Conservation (phyloP, 176 grass and related monocot species). For the Oryza meridionalis region DNA sequence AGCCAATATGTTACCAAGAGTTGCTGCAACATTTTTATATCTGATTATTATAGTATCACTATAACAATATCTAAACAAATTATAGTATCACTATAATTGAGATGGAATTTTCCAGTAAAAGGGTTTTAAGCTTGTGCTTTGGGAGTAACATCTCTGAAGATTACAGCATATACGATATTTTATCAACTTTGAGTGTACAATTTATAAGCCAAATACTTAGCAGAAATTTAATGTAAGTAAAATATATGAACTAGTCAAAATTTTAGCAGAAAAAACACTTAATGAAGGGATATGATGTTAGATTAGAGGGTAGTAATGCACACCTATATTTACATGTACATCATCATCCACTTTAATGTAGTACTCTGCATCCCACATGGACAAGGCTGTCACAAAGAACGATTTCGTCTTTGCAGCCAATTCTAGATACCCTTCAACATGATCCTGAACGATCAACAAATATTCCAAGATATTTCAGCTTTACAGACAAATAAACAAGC, state of each 20-base stretch:
- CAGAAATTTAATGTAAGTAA: neutral
- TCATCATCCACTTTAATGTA: conserved; percentile 96
- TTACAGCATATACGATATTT: neutral
- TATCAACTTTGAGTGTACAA: neutral
- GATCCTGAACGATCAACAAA: conserved; percentile 60
- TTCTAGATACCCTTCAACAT: conserved; percentile 93
- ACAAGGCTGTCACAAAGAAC: conserved; percentile 75
- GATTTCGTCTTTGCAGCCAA: conserved; percentile 83
- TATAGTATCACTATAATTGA: neutral
- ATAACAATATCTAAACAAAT: neutral
- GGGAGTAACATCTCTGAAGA: neutral
- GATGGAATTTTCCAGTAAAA: neutral
- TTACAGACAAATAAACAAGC: neutral
- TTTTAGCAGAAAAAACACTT: neutral
- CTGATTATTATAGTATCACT: neutral
- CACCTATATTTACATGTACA: conserved; percentile 99
- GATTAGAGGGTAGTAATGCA: neutral
- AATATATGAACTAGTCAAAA: neutral
- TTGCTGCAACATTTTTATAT: conserved; percentile 52
- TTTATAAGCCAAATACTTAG: neutral
- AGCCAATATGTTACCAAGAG: conserved; percentile 67
- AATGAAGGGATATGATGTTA: neutral
- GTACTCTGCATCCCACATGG: conserved; percentile 95
- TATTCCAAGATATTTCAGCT: conserved; percentile 17
- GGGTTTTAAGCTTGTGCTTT: neutral